Conservation (phyloP, 208 protist species). For the Wallacemonas sp. region DNA sequence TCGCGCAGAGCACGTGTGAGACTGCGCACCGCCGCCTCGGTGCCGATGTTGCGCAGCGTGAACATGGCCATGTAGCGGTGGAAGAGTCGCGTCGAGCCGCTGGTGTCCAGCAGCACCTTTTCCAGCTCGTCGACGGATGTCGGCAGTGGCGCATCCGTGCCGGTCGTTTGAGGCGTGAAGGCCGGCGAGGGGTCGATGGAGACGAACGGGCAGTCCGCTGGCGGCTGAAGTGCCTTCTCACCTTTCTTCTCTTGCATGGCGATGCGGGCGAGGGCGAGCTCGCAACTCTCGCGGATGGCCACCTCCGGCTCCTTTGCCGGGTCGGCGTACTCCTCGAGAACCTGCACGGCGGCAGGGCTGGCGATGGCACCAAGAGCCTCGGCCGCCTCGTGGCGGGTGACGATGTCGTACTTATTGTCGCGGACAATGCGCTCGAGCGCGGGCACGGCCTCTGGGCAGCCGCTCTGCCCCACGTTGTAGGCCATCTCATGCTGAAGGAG, state of each 20-base stretch:
- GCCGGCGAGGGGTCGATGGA: constrained; percentile 94
- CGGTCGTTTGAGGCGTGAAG: constrained; percentile 29
- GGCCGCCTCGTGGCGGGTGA: constrained; percentile 96
- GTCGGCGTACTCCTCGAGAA: constrained; percentile 52
- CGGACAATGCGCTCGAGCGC: constrained; percentile 77
- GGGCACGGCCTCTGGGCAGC: constrained; percentile 67
- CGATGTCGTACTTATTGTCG: constrained; percentile 81
- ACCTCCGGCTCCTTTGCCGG: constrained; percentile 47
- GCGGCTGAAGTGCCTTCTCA: constrained; percentile 42
- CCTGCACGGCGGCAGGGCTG: constrained; percentile 25
- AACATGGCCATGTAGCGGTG: constrained; percentile 97
- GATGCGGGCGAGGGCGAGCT: constrained; percentile 87
- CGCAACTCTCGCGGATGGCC: constrained; percentile 94
- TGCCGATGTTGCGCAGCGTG: constrained; percentile 89
- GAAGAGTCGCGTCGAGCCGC: constrained; percentile 79
- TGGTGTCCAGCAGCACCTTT: constrained; percentile 64
- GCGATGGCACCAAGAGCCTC: constrained; percentile 93
- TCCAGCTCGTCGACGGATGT: constrained; percentile 53
- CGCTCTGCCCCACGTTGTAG: constrained; percentile 97
- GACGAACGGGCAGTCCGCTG: constrained; percentile 62
- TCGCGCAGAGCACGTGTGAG: constrained; percentile 86
- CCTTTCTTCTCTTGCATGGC: constrained; percentile 53
- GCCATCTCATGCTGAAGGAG: constrained; percentile 97
- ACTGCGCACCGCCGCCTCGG: constrained; percentile 57
- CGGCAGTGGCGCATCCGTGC: constrained; percentile 15